Base-by-base conservation (phyloP, 1,284 basidiomycete species). In the Ganoderma lingzhi region DNA sequence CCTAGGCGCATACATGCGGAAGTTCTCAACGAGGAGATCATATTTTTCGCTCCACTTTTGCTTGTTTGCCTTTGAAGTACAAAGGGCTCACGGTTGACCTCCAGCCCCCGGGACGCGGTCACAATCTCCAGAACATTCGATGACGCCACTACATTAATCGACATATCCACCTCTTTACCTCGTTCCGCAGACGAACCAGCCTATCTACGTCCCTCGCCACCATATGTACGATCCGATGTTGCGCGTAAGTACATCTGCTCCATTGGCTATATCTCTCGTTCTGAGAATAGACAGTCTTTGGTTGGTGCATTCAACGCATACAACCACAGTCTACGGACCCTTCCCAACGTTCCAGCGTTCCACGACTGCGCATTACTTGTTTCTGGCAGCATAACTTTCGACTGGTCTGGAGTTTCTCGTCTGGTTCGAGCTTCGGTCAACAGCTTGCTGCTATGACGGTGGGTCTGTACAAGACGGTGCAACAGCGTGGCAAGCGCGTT, bases 321-420 rank as follows among this genome's bases (percentile, higher is more conserved):
- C 85, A 84, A 71, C 81, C 87, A 51, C 85, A 85, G 60, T 78
- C 77, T 35, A 67, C 78, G 71, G 73, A 82, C 35, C 74, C 75
- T 23, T 76, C 76, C 41, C 67, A 65, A 71, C 65, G 78, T 82
- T 74, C 77, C 85, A 72, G 80, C 82, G 68, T 79, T 70, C 72
- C 73, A 79, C 77, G 79, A 70, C 81, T 96, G 32, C 90, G 93
- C 30, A 88, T 98, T 68, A 96, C 95, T 0, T 95, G 94, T 76
- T 97, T 97, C 79, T 98, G 96, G 95, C 94, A 96, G 75, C 97
- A 98, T 83, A 94, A 98, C 80, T 88, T 98, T n/a, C 92, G 93
- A 71, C 90, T 95, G 0, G 82, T 95, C 15, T 97, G 95, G 95
- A 93, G 90, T 55, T 88, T 96, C 63, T 89, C 89, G 9, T 88